Conservation (phyloP, 1,284 basidiomycete genomes). For the Neonothopanus nambi region DNA sequence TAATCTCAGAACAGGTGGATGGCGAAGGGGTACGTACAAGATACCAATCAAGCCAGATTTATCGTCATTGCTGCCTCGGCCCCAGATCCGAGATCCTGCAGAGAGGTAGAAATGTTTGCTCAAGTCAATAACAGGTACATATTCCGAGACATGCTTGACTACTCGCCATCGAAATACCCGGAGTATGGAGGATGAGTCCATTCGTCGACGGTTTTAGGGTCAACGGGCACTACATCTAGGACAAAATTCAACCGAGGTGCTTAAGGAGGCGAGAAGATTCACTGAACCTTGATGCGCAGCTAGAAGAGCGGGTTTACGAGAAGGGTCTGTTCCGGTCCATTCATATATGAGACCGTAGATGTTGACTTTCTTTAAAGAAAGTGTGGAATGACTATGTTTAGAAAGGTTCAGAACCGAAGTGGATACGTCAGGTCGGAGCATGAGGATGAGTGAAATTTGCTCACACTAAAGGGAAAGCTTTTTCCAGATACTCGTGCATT, state of each 20-base stretch:
- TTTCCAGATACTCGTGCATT: conserved; percentile 49
- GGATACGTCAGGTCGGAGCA: no score
- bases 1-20: conserved; percentile 11
- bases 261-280: background rate
- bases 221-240: conserved; percentile 71
- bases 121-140: no score
- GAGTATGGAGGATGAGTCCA: conserved; percentile 69
- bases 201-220: conserved; percentile 47
- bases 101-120: no score
- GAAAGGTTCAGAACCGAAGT: no score
- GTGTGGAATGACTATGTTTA: conserved; percentile 45
- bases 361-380: conserved; percentile 60
- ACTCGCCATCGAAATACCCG: conserved; percentile 65
- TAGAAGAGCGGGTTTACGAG: conserved; percentile 67
- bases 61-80: conserved; percentile 59
- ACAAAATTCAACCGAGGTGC: background rate
- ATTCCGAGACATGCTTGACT: no score
- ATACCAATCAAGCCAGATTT: conserved; percentile 59
- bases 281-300: conserved; percentile 70
- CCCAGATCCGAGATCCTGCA: conserved; percentile 60
- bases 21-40: no score
- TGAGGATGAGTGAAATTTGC: no score
- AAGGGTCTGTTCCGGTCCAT: conserved; percentile 62
- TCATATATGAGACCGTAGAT: conserved; percentile 72
- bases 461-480: conserved; percentile 49